Percentiles rank a stretch among this genome's conserved stretches.
Evolutionary conservation across 2,329 filamentous ascomycete species (phyloP).

Genomic region (Arthrobotrys entomopaga): DNA sequence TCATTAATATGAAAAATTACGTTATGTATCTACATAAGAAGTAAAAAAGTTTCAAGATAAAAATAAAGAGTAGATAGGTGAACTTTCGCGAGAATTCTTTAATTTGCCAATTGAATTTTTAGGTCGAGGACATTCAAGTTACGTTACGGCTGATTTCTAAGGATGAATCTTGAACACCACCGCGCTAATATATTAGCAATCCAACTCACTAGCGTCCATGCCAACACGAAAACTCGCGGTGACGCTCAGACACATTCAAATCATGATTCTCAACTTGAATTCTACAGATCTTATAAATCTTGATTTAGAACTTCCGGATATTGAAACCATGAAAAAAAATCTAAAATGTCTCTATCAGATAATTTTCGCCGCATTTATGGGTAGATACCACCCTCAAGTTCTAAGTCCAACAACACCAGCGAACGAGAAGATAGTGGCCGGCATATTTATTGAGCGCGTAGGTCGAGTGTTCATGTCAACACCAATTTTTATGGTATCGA

Average conservation of each 20-base stretch:
- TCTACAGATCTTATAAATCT: neutral
- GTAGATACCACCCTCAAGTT: neutral
- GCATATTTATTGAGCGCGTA: neutral
- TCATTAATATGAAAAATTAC: too few relatives aligned
- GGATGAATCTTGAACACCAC: neutral
- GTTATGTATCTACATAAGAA: too few relatives aligned
- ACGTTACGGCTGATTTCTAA: neutral
- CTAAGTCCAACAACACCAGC: neutral
- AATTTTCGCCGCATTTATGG: neutral
- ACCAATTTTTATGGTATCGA: neutral
- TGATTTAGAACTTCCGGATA: neutral
- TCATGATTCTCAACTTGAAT: neutral
- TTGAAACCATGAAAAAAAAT: neutral
- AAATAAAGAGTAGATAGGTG: neutral
- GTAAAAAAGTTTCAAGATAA: too few relatives aligned
- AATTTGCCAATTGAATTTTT: neutral
- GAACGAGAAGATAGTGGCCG: neutral
- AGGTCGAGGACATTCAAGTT: neutral
- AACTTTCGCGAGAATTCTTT: neutral
- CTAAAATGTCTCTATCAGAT: neutral
- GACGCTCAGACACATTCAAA: neutral
- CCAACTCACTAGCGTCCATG: neutral
- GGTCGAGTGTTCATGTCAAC: neutral
- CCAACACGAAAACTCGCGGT: neutral
- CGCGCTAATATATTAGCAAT: neutral